Evolutionary conservation across 768 basidiomycete species (phyloP).

Genomic region (Mycena rebaudengoi): DNA sequence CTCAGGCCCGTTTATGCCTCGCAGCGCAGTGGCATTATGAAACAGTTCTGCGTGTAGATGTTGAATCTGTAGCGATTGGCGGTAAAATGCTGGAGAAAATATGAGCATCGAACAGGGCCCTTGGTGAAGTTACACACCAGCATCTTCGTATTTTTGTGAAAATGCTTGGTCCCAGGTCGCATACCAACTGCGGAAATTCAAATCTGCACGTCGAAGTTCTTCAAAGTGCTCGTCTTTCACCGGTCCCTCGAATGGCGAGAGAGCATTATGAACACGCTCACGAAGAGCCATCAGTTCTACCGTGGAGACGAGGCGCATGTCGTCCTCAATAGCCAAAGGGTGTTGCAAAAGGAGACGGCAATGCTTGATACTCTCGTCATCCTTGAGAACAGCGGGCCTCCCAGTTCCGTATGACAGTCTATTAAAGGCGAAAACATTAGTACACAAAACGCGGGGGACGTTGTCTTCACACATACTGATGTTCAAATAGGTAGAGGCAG

Average conservation of each 20-base stretch:
- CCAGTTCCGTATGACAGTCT: constrained; percentile 96
- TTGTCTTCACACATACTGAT: constrained; percentile 90
- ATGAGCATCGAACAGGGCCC: background rate
- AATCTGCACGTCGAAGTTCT: constrained; percentile 76
- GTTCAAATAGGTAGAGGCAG: constrained; percentile 92
- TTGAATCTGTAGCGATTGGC: constrained; percentile 88
- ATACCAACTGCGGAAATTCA: constrained; percentile 85
- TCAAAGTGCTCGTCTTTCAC: constrained; percentile 77
- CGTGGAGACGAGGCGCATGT: constrained; percentile 94
- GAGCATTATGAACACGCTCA: constrained; percentile 83
- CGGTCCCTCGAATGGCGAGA: constrained; percentile 81
- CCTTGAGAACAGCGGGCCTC: constrained; percentile 89
- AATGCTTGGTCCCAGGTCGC: constrained; percentile 81
- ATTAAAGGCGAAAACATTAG: constrained; percentile 1
- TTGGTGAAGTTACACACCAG: constrained; percentile 54
- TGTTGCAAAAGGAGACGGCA: constrained; percentile 85
- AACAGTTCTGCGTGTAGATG: constrained; percentile 87
- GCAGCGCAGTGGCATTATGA: constrained; percentile 83
- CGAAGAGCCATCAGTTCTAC: constrained; percentile 93
- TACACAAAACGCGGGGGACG: background rate
- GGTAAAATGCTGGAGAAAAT: constrained; percentile 73
- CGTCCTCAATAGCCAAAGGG: constrained; percentile 89
- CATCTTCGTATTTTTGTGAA: constrained; percentile 84
- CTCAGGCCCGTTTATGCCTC: constrained; percentile 85
- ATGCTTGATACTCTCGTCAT: constrained; percentile 89